Base-by-base conservation (phyloP, 768 basidiomycete genomes). In the Lentinula lateritia region DNA sequence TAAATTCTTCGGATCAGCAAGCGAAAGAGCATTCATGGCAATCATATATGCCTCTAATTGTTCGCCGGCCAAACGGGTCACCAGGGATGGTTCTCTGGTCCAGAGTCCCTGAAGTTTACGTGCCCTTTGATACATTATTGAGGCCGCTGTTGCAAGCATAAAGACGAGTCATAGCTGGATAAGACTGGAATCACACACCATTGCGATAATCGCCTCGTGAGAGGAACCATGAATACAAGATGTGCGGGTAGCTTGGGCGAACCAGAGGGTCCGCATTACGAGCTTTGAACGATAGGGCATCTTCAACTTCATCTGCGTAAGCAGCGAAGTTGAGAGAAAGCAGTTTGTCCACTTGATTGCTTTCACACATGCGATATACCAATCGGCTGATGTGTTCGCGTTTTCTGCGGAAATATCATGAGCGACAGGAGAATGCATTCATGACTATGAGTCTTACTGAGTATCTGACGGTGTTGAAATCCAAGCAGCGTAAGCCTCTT, bases 191-290 rank as follows among this genome's bases (percentile, higher is more conserved):
- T 15, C 12, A 79, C 85, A 73, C 71, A 95, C 96, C 97, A 71
- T 85, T 93, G 56, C 93, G 85, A 75, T 95, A 94, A 72, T 98
- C 94, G 32, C 92, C 91, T 71, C 92, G 81, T 60, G 83, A 81
- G 66, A 89, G 83, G 71, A 94, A 89, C 94, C 94, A 98, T 52
- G 93, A 88, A 74, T 97, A 96, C n/a, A 98, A 75, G 58, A 98
- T 92, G 67, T 86, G 84, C 39, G 93, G 88, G 76, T 96, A 98
- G 69, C 86, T 88, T 0, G 95, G 95, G 41, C 81, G 83, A 42
- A 87, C 75, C 48, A 92, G 84, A 53, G 96, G 94, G 75, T 99
- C 93, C 16, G 89, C 88, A 71, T 98, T 96, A 63, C 95, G 85
- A 6, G 94, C 92, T 72, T 98, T 96, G 79, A 95, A 98, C 18